A percentile compares a stretch with the other conserved stretches of the same genome.
Conservation (phyloP, 2,329 filamentous ascomycete genomes). For the Pseudopyricularia cyperi region DNA sequence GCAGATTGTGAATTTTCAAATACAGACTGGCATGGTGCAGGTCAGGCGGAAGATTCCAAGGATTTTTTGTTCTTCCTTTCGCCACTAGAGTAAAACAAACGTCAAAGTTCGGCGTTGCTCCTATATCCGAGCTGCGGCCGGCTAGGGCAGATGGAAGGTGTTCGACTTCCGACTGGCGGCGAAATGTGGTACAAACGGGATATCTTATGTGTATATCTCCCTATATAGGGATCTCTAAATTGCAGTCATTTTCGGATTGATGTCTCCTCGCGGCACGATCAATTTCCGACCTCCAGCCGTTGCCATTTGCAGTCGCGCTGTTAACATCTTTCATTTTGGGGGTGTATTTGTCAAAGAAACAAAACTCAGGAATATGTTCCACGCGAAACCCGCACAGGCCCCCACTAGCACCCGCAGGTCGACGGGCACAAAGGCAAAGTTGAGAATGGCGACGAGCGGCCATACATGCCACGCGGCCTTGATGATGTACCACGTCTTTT, state of each 20-base stretch:
- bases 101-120: no score
- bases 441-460: constrained; percentile 12
- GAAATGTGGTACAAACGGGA: no score
- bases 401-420: constrained; percentile 12
- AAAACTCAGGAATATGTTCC: constrained; percentile 12
- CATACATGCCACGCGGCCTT: constrained; percentile 12
- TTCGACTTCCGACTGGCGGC: no score
- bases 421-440: constrained; percentile 13
- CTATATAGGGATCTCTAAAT: no score
- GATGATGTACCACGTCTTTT: constrained; percentile 10
- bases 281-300: not conserved
- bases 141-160: no score
- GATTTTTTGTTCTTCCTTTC: not conserved
- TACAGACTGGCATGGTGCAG: not conserved
- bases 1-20: no score
- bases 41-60: not conserved
- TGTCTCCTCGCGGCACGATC: no score
- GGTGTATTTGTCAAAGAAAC: not conserved
- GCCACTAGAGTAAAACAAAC: no score
- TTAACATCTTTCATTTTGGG: not conserved
- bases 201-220: no score
- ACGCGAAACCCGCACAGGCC: constrained; percentile 13
- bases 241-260: no score
- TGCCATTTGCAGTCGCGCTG: not conserved
- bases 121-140: no score